These are phyloP conservation scores for Ganoderma multipileum DNA, from an alignment of 1,284 basidiomycete species.

Conservation along the genomic window DNA sequence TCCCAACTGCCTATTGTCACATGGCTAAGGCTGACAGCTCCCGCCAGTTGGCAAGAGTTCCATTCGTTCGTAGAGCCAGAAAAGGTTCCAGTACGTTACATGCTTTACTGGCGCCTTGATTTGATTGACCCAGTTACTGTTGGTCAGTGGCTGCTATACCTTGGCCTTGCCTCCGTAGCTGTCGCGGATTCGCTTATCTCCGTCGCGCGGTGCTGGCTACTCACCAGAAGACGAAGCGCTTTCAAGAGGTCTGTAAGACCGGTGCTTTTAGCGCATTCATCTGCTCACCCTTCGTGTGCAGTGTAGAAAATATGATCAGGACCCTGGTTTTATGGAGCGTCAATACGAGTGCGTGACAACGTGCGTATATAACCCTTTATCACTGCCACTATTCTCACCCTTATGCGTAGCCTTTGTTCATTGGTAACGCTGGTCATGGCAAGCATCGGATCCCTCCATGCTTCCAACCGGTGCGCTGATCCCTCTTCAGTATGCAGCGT, in stretches of 20 bases:
- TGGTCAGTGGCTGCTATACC: conserved; percentile 2
- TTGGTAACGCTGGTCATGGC: conserved; percentile 40
- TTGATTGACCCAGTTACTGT: not conserved
- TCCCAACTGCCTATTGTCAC: not conserved
- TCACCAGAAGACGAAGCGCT: not conserved
- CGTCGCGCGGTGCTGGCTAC: not conserved
- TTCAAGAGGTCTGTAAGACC: conserved; percentile 2
- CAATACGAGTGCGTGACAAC: conserved; percentile 25
- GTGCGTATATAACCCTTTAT: not conserved
- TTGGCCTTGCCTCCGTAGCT: not conserved
- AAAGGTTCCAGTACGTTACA: not conserved
- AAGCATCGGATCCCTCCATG: conserved; percentile 10
- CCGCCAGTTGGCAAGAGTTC: not conserved
- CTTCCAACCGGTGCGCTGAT: not conserved
- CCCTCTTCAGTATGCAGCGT: conserved; percentile 41
- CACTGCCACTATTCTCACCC: not conserved
- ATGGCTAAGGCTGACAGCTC: not conserved
- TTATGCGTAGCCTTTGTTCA: not conserved
- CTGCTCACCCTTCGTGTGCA: not conserved
- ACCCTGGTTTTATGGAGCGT: conserved; percentile 21
- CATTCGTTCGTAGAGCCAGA: not conserved
- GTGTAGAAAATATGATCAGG: conserved; percentile 21
- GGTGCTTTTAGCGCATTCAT: not conserved
- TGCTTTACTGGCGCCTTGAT: not conserved
- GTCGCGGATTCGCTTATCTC: conserved; percentile 2